These are phyloP conservation scores for Globisporangium emineosum DNA, from an alignment of 352 stramenopile genomes.

Conservation along the genomic window DNA sequence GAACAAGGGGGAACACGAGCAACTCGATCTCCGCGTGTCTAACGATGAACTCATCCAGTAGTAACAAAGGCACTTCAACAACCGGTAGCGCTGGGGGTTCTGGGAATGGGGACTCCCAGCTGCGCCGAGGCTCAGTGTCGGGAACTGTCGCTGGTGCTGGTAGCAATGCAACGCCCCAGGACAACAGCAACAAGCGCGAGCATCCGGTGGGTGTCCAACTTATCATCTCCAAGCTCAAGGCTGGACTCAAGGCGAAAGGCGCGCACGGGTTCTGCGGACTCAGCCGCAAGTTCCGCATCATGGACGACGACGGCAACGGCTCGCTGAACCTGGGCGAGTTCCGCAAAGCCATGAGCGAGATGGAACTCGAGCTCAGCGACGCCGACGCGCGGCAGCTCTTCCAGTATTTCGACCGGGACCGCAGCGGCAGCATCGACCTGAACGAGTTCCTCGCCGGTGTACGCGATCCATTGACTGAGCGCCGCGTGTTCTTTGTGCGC, in stretches of 20 bases:
- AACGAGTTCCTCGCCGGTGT: constrained; percentile 87
- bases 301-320: constrained; percentile 77
- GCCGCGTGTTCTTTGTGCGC: constrained; percentile 63
- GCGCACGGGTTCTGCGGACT: constrained; percentile 73
- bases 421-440: constrained; percentile 71
- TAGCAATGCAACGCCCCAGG: not conserved
- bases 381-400: constrained; percentile 70
- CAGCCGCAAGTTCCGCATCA: constrained; percentile 67
- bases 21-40: constrained; percentile 54
- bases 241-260: constrained; percentile 53
- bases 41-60: constrained; percentile 12
- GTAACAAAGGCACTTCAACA: not conserved
- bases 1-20: constrained; percentile 48
- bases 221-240: constrained; percentile 50
- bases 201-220: constrained; percentile 52
- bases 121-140: constrained; percentile 1
- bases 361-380: constrained; percentile 51
- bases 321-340: constrained; percentile 77
- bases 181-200: constrained; percentile 19
- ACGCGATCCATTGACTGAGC: constrained; percentile 65
- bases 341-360: constrained; percentile 53
- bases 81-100: not conserved
- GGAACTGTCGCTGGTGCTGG: not conserved
- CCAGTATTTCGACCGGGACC: constrained; percentile 80
- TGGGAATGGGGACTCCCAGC: not conserved